A percentile compares a stretch with the other conserved stretches of the same genome.
phyloP scores from a whole-genome alignment of 2,329 filamentous ascomycete species.

The Allantophomopsis cytisporea region DNA sequence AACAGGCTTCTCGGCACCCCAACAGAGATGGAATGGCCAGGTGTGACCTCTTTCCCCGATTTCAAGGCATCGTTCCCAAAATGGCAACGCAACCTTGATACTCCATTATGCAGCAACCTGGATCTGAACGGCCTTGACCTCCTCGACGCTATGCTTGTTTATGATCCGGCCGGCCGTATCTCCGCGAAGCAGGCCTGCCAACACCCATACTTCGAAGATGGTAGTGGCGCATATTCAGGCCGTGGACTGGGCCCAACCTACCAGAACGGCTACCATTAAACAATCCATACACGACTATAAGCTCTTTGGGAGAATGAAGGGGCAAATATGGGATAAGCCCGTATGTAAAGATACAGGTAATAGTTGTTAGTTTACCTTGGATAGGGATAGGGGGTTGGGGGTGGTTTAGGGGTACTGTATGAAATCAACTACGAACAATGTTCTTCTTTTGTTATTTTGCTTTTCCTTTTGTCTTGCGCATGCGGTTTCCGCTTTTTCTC shows the following conservation, averaged over 20 bases:
- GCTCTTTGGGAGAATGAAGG: too few species aligned
- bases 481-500: too few species aligned
- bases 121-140: slow-evolving; percentile 61
- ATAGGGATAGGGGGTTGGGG: too few species aligned
- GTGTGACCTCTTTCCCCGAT: slow-evolving; percentile 87
- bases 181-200: slow-evolving; percentile 79
- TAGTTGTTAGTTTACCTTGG: too few species aligned
- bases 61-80: slow-evolving; percentile 89
- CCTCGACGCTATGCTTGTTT: slow-evolving; percentile 60
- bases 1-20: slow-evolving; percentile 69
- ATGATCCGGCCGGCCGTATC: slow-evolving; percentile 75
- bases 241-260: slow-evolving; percentile 17
- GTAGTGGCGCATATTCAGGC: slow-evolving; percentile 19
- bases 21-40: slow-evolving; percentile 71
- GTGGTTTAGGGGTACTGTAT: too few species aligned
- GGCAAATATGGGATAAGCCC: too few species aligned
- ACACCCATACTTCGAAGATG: slow-evolving; percentile 63
- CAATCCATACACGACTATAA: neutral
- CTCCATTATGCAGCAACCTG: slow-evolving; percentile 55
- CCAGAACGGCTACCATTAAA: slow-evolving; percentile 16
- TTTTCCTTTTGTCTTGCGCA: too few species aligned
- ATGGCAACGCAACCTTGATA: slow-evolving; percentile 61
- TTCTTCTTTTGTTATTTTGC: too few species aligned
- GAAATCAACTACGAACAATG: too few species aligned
- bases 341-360: too few species aligned